These are phyloP conservation scores for Boletellus ananas DNA, from an alignment of 768 basidiomycete species.

Conservation along the genomic window DNA sequence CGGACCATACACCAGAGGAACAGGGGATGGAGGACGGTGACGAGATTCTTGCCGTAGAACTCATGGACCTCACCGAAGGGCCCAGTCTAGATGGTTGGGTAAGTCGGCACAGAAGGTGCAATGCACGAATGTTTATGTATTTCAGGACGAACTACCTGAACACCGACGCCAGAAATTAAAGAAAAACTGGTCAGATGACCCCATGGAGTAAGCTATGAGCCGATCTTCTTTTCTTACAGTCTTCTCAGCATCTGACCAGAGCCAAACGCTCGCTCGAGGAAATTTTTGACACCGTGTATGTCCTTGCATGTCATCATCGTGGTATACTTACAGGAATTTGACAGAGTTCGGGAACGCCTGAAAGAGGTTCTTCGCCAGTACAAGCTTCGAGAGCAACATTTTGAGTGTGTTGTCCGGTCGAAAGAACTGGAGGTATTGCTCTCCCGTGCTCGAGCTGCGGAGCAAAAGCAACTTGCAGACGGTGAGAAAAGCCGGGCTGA, in stretches of 20 bases:
- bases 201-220: constrained; percentile 55
- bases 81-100: constrained; percentile 62
- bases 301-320: constrained; percentile 13
- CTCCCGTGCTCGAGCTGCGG: constrained; percentile 82
- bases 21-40: constrained; percentile 85
- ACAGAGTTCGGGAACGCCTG: constrained; percentile 77
- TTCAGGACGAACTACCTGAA: constrained; percentile 63
- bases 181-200: constrained; percentile 80
- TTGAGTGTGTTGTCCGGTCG: constrained; percentile 87
- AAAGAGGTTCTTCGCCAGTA: constrained; percentile 87
- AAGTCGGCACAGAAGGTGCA: constrained; percentile 23
- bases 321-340: constrained; percentile 1
- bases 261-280: constrained; percentile 74
- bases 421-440: constrained; percentile 88
- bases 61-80: constrained; percentile 84
- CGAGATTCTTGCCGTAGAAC: constrained; percentile 83
- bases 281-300: constrained; percentile 83
- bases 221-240: constrained; percentile 1
- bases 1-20: constrained; percentile 83
- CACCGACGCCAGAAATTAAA: constrained; percentile 64
- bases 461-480: constrained; percentile 80
- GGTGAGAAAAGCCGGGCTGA: constrained; percentile 66
- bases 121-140: neutral
- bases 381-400: constrained; percentile 87
- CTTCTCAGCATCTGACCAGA: constrained; percentile 35